Evolutionary conservation across 2,329 filamentous ascomycete species (phyloP), one percentile per base, ranked within the genome.

Genomic region (Chaetomium globosum): DNA sequence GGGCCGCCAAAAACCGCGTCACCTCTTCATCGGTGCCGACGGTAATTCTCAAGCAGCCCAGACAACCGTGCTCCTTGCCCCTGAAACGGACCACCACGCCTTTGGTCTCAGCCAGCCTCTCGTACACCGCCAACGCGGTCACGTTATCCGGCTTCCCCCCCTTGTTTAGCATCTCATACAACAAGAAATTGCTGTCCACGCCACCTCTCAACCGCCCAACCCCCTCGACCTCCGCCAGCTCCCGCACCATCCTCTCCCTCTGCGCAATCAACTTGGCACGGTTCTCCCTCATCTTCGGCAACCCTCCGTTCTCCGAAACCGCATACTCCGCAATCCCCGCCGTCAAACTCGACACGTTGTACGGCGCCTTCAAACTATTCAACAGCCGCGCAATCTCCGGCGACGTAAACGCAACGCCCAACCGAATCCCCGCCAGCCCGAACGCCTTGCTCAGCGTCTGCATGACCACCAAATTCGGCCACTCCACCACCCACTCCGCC

Each of bases 361-460:
- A 99, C 0, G 95, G 95, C 0, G 95, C 94, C 79, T 98, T 98
- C 73, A 99, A 83, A 75, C 85, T 93, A 80, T 99, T 99, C 63
- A 99, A 83, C 13, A 99, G 81, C 19, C 80, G 78, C 2, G 94
- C 93, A 68, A 99, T 89, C 6, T 87, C 83, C 0, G 87, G 83
- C 10, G 87, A 85, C 5, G 91, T 85, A 75, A 97, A 99, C 0
- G 92, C 92, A 8, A 88, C 91, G 55, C 95, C 95, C 1, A 99
- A 83, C 19, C 95, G 85, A 75, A 99, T 97, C 59, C 94, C 95
- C 4, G 95, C 95, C 74, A 99, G 85, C 31, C 95, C 95, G 74
- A 99, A 99, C 0, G 93, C 95, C 78, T 99, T 99, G 73, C 91
- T 96, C n/a, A 98, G 84, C 1, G 95, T 99, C 82, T 99, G 95